Evolutionary conservation across 306 rosid species (phyloP).

Genomic region (Purshia tridentata): DNA sequence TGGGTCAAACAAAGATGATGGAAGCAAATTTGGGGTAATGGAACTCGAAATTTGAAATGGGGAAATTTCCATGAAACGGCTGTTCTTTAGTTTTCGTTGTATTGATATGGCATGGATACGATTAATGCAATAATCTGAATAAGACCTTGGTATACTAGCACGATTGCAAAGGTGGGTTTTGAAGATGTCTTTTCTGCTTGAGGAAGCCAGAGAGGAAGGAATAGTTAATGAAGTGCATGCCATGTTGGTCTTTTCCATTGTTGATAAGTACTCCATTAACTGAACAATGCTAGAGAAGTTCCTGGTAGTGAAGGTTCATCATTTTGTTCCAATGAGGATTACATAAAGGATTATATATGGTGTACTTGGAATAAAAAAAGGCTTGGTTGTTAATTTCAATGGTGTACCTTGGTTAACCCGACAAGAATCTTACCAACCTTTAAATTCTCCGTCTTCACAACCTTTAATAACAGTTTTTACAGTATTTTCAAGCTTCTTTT

Average conservation of each 20-base stretch:
- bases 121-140: conserved; percentile 45
- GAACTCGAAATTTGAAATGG: conserved; percentile 54
- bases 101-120: conserved; percentile 35
- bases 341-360: background rate
- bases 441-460: background rate
- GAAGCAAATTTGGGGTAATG: conserved; percentile 46
- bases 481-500: background rate
- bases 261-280: no score
- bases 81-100: conserved; percentile 47
- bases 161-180: conserved; percentile 31
- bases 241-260: conserved; percentile 34
- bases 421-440: background rate
- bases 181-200: conserved; percentile 31
- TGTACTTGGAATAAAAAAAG: background rate
- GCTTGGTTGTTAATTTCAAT: background rate
- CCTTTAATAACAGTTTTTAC: background rate
- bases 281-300: no score
- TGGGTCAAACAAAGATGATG: conserved; percentile 52
- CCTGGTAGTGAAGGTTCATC: no score
- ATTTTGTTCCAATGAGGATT: no score
- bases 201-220: conserved; percentile 41
- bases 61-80: conserved; percentile 38
- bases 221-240: conserved; percentile 45
- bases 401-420: background rate
- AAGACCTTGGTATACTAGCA: conserved; percentile 40